Percentiles rank a stretch among this genome's conserved stretches.
Conservation (phyloP, 768 basidiomycete species). For the Phylloporus sp. region DNA sequence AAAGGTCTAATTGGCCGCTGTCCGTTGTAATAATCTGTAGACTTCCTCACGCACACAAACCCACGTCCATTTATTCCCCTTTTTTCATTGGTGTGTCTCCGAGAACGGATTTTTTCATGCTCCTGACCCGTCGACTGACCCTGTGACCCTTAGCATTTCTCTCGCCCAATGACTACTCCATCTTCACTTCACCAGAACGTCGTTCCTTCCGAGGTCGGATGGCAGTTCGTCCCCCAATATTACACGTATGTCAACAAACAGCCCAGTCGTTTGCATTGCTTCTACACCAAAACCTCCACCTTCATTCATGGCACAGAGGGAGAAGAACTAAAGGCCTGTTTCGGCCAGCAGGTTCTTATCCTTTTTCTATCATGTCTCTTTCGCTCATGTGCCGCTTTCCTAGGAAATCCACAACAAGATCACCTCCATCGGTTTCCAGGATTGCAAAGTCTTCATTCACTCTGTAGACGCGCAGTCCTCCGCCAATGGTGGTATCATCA, state of each 20-base stretch:
- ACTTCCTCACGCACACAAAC: slow-evolving; percentile 33
- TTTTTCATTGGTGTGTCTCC: slow-evolving; percentile 23
- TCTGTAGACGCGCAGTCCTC: slow-evolving; percentile 97
- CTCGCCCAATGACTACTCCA: slow-evolving; percentile 38
- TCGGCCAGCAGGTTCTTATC: slow-evolving; percentile 80
- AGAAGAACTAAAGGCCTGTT: slow-evolving; percentile 85
- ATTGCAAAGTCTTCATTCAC: slow-evolving; percentile 99
- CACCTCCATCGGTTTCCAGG: slow-evolving; percentile 85
- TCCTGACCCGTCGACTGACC: slow-evolving; percentile 5
- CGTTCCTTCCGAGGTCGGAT: slow-evolving; percentile 93
- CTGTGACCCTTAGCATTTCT: slow-evolving; percentile 24
- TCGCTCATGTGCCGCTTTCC: slow-evolving; percentile 3
- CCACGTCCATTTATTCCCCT: slow-evolving; percentile 33
- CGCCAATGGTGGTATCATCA: slow-evolving; percentile 92
- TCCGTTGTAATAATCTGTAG: slow-evolving; percentile 36
- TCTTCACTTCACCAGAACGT: slow-evolving; percentile 54
- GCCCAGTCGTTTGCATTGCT: slow-evolving; percentile 94
- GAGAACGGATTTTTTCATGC: background rate
- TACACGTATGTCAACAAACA: slow-evolving; percentile 99
- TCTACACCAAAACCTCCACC: slow-evolving; percentile 97
- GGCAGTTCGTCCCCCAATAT: slow-evolving; percentile 99
- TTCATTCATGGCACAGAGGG: slow-evolving; percentile 98
- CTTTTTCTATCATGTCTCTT: slow-evolving; percentile 1
- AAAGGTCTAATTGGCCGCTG: slow-evolving; percentile 26
- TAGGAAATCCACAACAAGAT: slow-evolving; percentile 98